Conservation (phyloP, 163 green algal species). For the Scenedesmus sp. region DNA sequence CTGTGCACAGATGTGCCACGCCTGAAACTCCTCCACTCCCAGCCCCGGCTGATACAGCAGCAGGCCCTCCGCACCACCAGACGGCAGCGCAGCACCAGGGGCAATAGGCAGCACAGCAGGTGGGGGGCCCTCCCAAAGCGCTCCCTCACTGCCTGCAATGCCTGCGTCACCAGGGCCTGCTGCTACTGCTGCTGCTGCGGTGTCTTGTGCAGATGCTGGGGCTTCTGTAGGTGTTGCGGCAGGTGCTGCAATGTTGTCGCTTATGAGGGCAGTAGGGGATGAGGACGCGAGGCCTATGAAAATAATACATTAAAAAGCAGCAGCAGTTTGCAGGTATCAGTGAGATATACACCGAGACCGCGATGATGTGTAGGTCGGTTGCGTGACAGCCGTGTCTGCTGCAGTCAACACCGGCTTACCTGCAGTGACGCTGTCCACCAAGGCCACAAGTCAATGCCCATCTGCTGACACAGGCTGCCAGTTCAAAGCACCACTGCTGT, state of each 20-base stretch:
- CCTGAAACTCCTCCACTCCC: slow-evolving; percentile 19
- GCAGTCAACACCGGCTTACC: neutral
- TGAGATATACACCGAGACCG: too few relatives aligned
- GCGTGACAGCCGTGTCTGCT: neutral
- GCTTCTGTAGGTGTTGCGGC: neutral
- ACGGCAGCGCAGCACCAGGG: neutral
- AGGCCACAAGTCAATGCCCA: too few relatives aligned
- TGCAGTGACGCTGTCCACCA: neutral
- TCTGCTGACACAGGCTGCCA: too few relatives aligned
- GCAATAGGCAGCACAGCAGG: neutral
- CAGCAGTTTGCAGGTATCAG: neutral
- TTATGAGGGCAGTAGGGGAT: neutral
- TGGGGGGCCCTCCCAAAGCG: neutral
- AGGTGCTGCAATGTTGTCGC: neutral
- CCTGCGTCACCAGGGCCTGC: neutral
- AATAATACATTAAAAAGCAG: too few relatives aligned
- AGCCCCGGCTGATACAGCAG: slow-evolving; percentile 24
- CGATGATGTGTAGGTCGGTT: too few relatives aligned
- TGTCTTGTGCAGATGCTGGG: neutral
- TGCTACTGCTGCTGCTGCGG: neutral
- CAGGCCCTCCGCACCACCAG: neutral
- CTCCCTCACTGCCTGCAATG: neutral
- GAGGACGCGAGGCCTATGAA: neutral
- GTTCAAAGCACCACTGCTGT: too few relatives aligned
- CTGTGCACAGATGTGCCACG: neutral